These are phyloP conservation scores for Nigrospora oryzae DNA, from an alignment of 2,329 filamentous ascomycete species.

Conservation along the genomic window DNA sequence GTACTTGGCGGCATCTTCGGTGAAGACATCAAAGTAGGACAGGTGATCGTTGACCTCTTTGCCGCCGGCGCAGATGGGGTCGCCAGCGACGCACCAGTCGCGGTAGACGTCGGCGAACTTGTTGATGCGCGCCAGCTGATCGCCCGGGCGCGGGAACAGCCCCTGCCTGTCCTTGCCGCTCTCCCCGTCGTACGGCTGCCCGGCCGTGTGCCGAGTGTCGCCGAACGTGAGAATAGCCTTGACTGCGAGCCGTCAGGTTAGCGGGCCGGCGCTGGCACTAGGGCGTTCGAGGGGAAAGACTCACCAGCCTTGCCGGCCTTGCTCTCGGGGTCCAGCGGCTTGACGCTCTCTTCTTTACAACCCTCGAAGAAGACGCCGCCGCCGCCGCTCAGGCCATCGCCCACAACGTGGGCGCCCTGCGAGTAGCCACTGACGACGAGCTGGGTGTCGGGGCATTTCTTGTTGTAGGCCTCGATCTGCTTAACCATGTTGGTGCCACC, in stretches of 20 bases:
- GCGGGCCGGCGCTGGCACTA: too few relatives aligned
- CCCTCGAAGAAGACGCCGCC: constrained; percentile 24
- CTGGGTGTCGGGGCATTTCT: constrained; percentile 28
- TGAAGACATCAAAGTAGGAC: constrained; percentile 27
- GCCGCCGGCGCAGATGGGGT: constrained; percentile 29
- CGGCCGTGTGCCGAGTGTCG: constrained; percentile 22
- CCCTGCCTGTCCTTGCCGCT: constrained; percentile 15
- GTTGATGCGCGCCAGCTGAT: constrained; percentile 17
- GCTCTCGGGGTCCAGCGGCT: constrained; percentile 15
- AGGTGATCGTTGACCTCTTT: constrained; percentile 21
- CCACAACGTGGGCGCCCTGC: constrained; percentile 28
- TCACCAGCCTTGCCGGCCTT: constrained; percentile 23
- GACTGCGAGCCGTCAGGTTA: constrained; percentile 11
- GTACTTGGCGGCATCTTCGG: constrained; percentile 10
- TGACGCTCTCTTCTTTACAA: constrained; percentile 15
- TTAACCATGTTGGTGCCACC: constrained; percentile 23
- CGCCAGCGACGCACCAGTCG: constrained; percentile 25
- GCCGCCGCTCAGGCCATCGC: constrained; percentile 25
- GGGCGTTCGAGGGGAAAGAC: constrained; percentile 2
- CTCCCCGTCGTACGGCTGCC: constrained; percentile 23
- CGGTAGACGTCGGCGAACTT: constrained; percentile 17
- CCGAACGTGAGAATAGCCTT: constrained; percentile 23
- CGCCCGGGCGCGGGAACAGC: constrained; percentile 19
- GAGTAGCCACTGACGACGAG: constrained; percentile 33
- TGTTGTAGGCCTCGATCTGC: constrained; percentile 30